Evolutionary conservation across 2,329 filamentous ascomycete species (phyloP), one percentile per base, ranked within the genome.

Genomic region (Cladophialophora yegresii): DNA sequence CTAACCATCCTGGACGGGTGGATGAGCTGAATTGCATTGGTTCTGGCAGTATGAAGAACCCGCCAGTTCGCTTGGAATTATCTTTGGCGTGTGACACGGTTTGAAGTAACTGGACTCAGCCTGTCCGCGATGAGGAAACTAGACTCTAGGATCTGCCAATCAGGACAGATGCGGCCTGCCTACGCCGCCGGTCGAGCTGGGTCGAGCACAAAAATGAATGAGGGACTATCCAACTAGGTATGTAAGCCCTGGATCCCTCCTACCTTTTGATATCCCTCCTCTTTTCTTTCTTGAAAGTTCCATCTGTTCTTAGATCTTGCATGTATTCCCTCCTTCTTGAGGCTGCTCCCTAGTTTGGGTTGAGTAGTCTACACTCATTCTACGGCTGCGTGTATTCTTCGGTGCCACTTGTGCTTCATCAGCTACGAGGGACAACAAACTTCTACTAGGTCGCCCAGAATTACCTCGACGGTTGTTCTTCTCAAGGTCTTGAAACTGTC

Each of bases 21-120:
- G 51, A 47, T 53, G 58, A 56, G 53, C 20, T 56, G 63, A 43
- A 65, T 54, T 50, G 49, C 58, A 61, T 62, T 60, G 58, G 54
- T 51, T 45, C 47, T 65, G 36, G 58, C 53, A 55, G 54, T 58
- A 43, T 50, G 65, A 61, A 57, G 43, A 49, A 49, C 55, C 55
- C 40, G 40, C 58, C 57, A 62, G 47, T 65, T 64, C 53, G 61
- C 60, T 63, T 58, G 51, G 23, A 26, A 59, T 56, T 57, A 54
- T 64, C 49, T 55, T 50, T 66, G 61, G 66, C 64, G 45, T 60
- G 66, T 68, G 64, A 68, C 66, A 68, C 66, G 45, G 50, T 56
- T 57, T 66, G 66, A 66, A 61, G 57, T 53, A 64, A 64, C 61
- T 23, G 49, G 58, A 30, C 58, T 63, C 66, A 62, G 55, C 54